Base-by-base conservation (phyloP, 31 red algal species). In the Odonthalia washingtoniensis region DNA sequence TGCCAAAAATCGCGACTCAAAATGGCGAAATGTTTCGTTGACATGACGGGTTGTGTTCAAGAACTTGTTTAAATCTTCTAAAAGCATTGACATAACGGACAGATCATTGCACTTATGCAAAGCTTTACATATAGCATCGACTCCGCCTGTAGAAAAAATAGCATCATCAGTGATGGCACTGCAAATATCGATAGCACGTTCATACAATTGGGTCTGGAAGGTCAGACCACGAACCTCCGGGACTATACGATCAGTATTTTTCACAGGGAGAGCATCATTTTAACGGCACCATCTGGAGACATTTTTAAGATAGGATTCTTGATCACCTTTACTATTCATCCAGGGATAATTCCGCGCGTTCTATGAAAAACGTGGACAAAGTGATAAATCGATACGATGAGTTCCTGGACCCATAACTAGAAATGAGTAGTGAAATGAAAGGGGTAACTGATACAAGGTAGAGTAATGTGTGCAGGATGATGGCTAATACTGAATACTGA, bases 401-500 rank as follows among this genome's bases (percentile, higher is more conserved):
- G 34, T 30, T 61, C 61, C 46, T 80, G 76, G 76, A n/a, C 76
- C 76, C 76, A 80, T 80, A 80, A 80, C 76, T 57, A 21, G 9
- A 21, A 21, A 21, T 14, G 21, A 57, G 21, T 21, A 14, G 21
- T 57, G 49, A 57, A 57, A 9, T 14, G 12, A 21, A 57, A 14
- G 49, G 21, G 21, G n/a, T n/a, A n/a, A n/a, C n/a, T n/a, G n/a
- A n/a, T n/a, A n/a, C n/a, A n/a, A n/a, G n/a, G n/a, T n/a, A n/a
- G n/a, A n/a, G n/a, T n/a, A n/a, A n/a, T n/a, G n/a, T n/a, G n/a
- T n/a, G n/a, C n/a, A n/a, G n/a, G n/a, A n/a, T n/a, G n/a, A n/a
- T n/a, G n/a, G n/a, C n/a, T n/a, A n/a, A n/a, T n/a, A n/a, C n/a
- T n/a, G n/a, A n/a, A n/a, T n/a, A n/a, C n/a, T n/a, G n/a, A n/a